A percentile compares a stretch with the other conserved stretches of the same genome.
Conservation (phyloP, 2,329 filamentous ascomycete genomes). For the Ambrosiella cleistominuta region DNA sequence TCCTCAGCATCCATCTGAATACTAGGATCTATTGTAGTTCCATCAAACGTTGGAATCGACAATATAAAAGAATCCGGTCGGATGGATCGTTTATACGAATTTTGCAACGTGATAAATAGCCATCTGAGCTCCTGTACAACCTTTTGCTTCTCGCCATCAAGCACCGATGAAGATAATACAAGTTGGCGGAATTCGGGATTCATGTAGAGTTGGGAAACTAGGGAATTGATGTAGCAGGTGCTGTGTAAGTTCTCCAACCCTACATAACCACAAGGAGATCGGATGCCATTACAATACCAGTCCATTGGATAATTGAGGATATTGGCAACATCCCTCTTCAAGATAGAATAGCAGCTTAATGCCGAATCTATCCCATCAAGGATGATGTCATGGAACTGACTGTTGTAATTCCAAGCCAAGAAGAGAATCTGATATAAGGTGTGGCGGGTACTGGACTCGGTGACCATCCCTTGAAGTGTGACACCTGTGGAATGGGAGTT, state of each 20-base stretch:
- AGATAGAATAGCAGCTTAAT: neutral
- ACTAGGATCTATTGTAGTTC: conserved; percentile 64
- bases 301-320: neutral
- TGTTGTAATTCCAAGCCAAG: neutral
- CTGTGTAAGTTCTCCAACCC: conserved; percentile 85
- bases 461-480: neutral
- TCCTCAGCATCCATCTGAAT: conserved; percentile 97
- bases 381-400: neutral
- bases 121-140: conserved; percentile 63
- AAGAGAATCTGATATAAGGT: neutral
- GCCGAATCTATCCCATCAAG: neutral
- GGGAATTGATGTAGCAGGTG: conserved; percentile 92
- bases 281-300: conserved; percentile 33
- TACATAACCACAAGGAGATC: conserved; percentile 64
- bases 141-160: conserved; percentile 40
- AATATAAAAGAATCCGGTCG: conserved; percentile 57
- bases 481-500: no score
- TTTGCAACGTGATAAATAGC: conserved; percentile 74
- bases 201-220: conserved; percentile 92
- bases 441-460: neutral
- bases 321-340: neutral
- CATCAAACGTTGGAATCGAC: conserved; percentile 68
- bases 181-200: conserved; percentile 76
- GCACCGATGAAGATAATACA: conserved; percentile 48
- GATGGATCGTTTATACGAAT: conserved; percentile 54